A percentile compares a stretch with the other conserved stretches of the same genome.
These are phyloP conservation scores for Neonectria ditissima DNA, from an alignment of 2,329 filamentous ascomycete species.

Conservation along the genomic window DNA sequence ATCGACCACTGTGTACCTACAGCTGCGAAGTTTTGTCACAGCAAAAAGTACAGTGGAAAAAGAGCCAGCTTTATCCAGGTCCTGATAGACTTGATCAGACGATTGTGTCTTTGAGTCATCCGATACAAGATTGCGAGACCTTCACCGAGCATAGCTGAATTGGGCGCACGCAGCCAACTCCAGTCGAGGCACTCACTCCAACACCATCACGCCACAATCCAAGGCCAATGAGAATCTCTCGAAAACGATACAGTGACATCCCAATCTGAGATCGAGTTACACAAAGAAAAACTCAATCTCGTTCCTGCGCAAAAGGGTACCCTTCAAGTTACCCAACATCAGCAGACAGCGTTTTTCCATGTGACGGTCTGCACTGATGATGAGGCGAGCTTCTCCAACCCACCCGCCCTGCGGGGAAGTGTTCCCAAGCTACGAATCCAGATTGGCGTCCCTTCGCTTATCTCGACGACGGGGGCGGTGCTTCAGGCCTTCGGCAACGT, in stretches of 20 bases:
- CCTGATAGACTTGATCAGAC: too few relatives aligned
- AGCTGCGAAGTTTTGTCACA: background rate
- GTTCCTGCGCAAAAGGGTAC: background rate
- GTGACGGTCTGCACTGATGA: background rate
- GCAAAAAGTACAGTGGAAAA: too few relatives aligned
- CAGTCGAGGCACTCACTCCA: background rate
- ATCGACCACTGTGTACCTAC: too few relatives aligned
- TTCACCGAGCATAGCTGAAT: background rate
- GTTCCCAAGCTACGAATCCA: background rate
- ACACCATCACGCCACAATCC: background rate
- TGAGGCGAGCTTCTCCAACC: constrained; percentile 11
- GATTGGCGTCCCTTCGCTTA: constrained; percentile 2
- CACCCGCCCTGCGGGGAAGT: constrained; percentile 3
- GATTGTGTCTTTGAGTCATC: background rate
- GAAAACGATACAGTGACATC: background rate
- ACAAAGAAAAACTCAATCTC: background rate
- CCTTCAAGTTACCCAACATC: background rate
- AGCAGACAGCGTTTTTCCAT: background rate
- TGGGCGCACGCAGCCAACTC: background rate
- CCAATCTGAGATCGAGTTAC: background rate
- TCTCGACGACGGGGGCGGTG: background rate
- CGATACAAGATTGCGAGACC: background rate
- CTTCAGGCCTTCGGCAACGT: too few relatives aligned
- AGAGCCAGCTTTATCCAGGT: too few relatives aligned
- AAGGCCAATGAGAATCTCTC: background rate